Evolutionary conservation across 2,329 filamentous ascomycete genomes (phyloP).

Genomic region (Hypoxylon rubiginosum): DNA sequence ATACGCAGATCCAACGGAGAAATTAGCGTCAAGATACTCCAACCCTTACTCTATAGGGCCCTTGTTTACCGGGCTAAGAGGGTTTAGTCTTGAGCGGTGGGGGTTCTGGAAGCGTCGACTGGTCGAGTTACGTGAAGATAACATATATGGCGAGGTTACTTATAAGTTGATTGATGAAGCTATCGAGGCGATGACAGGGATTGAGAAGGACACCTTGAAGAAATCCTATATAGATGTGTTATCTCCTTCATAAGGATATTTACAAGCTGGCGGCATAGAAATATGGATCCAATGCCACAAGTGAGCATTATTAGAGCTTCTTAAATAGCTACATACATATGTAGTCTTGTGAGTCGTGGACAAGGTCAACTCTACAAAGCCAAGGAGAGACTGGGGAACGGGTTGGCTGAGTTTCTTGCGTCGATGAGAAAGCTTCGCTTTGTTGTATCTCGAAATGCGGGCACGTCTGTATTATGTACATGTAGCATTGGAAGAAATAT

Average conservation of each 20-base stretch:
- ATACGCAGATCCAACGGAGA: constrained; percentile 8
- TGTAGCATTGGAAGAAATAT: too few species aligned
- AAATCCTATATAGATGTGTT: constrained; percentile 5
- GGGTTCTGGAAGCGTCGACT: constrained; percentile 17
- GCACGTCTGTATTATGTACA: too few species aligned
- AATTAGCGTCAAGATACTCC: constrained; percentile 7
- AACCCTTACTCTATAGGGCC: constrained; percentile 21
- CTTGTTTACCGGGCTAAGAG: constrained; percentile 5
- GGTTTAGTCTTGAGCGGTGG: constrained; percentile 14
- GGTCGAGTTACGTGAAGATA: constrained; percentile 9
- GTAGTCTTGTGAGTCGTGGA: too few species aligned
- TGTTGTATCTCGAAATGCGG: too few species aligned
- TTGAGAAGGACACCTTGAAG: constrained; percentile 1
- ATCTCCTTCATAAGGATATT: constrained; percentile 1
- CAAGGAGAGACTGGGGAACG: too few species aligned
- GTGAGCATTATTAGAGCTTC: neutral
- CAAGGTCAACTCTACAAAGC: too few species aligned
- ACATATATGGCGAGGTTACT: constrained; percentile 7
- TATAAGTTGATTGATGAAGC: constrained; percentile 13
- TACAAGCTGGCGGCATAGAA: constrained; percentile 3
- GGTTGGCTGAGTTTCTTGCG: constrained; percentile 55
- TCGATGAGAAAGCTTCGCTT: constrained; percentile 60
- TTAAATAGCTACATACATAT: neutral
- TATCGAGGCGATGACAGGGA: constrained; percentile 9
- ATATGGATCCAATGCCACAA: constrained; percentile 1